Conservation (phyloP, 2,329 filamentous ascomycete species). For the Calonectria pteridis region DNA sequence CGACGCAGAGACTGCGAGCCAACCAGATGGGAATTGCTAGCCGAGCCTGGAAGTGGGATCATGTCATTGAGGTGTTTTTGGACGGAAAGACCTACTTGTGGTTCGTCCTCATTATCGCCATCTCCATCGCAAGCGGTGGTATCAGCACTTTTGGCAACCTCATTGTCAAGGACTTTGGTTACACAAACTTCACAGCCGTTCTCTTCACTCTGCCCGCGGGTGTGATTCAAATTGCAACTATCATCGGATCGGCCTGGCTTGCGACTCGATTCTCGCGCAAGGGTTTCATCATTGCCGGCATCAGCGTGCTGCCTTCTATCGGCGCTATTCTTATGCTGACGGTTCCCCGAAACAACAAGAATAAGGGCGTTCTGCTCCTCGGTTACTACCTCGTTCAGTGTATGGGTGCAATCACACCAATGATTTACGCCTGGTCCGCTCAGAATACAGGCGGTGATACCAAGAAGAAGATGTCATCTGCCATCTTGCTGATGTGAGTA, state of each 20-base stretch:
- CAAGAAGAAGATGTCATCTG: conserved; percentile 72
- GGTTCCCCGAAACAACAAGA: conserved; percentile 55
- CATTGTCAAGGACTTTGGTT: conserved; percentile 69
- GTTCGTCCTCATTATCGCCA: conserved; percentile 59
- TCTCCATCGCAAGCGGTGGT: conserved; percentile 62
- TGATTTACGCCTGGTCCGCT: conserved; percentile 66
- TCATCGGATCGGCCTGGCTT: conserved; percentile 62
- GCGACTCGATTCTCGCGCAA: conserved; percentile 65
- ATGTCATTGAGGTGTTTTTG: conserved; percentile 50
- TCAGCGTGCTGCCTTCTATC: conserved; percentile 64
- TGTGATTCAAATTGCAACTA: conserved; percentile 69
- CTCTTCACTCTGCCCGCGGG: conserved; percentile 71
- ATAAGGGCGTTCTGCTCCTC: conserved; percentile 61
- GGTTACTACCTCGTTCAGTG: conserved; percentile 60
- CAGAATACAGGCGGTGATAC: conserved; percentile 72
- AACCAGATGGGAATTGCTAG: conserved; percentile 58
- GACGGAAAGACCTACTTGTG: conserved; percentile 55
- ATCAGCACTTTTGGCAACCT: conserved; percentile 69
- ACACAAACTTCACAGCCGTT: conserved; percentile 65
- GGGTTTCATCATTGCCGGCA: conserved; percentile 62
- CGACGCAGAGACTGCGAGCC: conserved; percentile 66
- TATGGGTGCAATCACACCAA: conserved; percentile 37
- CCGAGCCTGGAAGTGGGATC: conserved; percentile 52
- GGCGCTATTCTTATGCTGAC: conserved; percentile 60
- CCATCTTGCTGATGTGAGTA: conserved; percentile 61